Evolutionary conservation across 2,329 filamentous ascomycete genomes (phyloP).

Genomic region (Aspergillus sp.): DNA sequence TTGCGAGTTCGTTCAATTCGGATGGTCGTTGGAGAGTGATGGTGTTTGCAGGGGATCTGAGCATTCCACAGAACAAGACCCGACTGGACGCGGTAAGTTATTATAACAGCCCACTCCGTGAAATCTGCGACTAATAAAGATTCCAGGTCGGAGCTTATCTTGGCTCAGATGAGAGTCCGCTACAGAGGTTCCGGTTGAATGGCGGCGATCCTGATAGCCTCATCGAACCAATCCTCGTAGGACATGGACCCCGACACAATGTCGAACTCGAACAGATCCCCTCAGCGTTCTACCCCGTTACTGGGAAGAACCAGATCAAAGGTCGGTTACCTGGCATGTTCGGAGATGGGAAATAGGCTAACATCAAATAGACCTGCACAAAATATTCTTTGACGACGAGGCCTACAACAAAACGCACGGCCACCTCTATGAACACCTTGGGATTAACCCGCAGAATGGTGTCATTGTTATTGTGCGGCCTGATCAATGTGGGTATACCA

Average conservation of each 20-base stretch:
- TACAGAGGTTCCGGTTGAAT: conserved; percentile 45
- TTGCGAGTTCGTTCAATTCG: conserved; percentile 51
- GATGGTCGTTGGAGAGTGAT: conserved; percentile 54
- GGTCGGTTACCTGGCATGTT: conserved; percentile 35
- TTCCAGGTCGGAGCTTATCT: conserved; percentile 42
- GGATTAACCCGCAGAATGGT: conserved; percentile 48
- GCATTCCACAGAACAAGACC: conserved; percentile 19
- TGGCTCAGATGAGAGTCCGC: conserved; percentile 41
- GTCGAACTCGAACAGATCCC: conserved; percentile 57
- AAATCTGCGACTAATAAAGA: conserved; percentile 6
- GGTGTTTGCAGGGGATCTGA: conserved; percentile 50
- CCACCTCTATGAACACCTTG: conserved; percentile 57
- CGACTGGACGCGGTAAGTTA: conserved; percentile 41
- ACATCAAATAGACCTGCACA: conserved; percentile 52
- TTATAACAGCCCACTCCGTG: background rate
- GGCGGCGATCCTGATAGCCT: conserved; percentile 52
- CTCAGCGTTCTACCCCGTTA: conserved; percentile 55
- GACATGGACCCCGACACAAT: conserved; percentile 48
- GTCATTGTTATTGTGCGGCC: conserved; percentile 58
- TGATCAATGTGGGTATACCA: conserved; percentile 56
- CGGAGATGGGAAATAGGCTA: background rate
- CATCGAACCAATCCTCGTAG: conserved; percentile 58
- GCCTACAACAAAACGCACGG: conserved; percentile 58
- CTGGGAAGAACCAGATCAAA: conserved; percentile 56
- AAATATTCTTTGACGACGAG: conserved; percentile 58